Base-by-base conservation (phyloP, 192 early-diverging fungal species). In the Backusella circina region DNA sequence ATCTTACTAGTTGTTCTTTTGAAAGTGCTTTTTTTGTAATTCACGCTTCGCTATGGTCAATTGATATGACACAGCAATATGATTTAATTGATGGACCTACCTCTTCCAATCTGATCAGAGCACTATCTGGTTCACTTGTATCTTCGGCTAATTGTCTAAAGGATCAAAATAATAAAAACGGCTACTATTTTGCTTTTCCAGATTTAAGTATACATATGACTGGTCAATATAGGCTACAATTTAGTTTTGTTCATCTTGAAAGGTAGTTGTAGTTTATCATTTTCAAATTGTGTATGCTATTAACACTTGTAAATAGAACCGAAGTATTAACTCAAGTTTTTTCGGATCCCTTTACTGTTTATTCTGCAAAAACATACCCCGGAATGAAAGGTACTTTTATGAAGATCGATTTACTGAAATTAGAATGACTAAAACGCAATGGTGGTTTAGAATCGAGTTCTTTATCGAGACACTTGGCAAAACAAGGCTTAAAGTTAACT, bases 141-240 rank as follows among this genome's bases (percentile, higher is more conserved):
- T 85, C 85, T 3, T 91, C 90, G 1, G 88, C 88, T n/a, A 84
- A 80, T 28, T 26, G 87, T 26, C 67, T 91, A 36, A 85, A 84
- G 30, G 86, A 89, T 65, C 76, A 82, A 5, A 64, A 84, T 16
- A 90, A 90, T 35, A 84, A 89, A 73, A 84, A 84, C 8, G 91
- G 93, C 1, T 89, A 90, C 68, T 94, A 90, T 76, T 94, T 94
- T 86, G 90, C 90, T 44, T 94, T 93, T 75, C 91, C 93, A 5
- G 92, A 94, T 71, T 76, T 94, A 41, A 91, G 90, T 33, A 92
- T 94, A 35, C 85, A 91, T 5, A 90, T 90, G 1, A 91, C 92
- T 37, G 93, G 93, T 0, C 86, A 87, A 21, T 94, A 94, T 61
- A 86, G 86, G 0, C 77, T 94, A 36, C 88, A 88, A 31, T 93